Evolutionary conservation across 108 stramenopile species (phyloP).

Genomic region (Schizochytrium sp.): DNA sequence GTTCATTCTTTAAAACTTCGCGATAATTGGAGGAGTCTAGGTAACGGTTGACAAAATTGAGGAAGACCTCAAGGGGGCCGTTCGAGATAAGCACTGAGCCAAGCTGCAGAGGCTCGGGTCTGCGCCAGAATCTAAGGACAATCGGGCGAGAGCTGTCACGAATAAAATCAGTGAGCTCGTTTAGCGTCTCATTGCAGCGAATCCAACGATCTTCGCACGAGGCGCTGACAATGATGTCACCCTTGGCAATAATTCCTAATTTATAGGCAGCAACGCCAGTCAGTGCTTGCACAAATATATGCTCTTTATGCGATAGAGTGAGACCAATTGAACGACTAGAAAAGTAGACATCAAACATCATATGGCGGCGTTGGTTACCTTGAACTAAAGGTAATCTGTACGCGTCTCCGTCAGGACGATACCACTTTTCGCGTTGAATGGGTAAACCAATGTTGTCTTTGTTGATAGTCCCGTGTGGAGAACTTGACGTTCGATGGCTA

Average conservation of each 20-base stretch:
- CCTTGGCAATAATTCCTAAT: slow-evolving; percentile 53
- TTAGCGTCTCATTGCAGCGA: slow-evolving; percentile 34
- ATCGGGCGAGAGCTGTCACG: slow-evolving; percentile 35
- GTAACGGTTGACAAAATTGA: slow-evolving; percentile 49
- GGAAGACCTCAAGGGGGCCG: slow-evolving; percentile 56
- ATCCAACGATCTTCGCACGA: slow-evolving; percentile 41
- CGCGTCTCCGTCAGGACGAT: background rate
- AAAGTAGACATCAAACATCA: slow-evolving; percentile 52
- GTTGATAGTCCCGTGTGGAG: background rate
- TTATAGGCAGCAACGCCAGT: background rate
- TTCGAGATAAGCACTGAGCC: background rate
- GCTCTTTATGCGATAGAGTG: slow-evolving; percentile 27
- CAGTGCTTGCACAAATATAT: slow-evolving; percentile 50
- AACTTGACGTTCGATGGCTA: too few relatives aligned
- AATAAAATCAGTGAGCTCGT: slow-evolving; percentile 50
- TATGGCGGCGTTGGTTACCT: background rate
- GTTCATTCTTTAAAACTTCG: background rate
- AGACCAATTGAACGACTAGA: slow-evolving; percentile 41
- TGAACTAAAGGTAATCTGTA: background rate
- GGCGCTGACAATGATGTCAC: slow-evolving; percentile 52
- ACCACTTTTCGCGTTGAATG: slow-evolving; percentile 6
- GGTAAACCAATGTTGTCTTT: background rate
- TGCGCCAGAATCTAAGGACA: slow-evolving; percentile 32
- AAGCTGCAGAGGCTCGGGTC: slow-evolving; percentile 55
- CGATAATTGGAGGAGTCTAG: slow-evolving; percentile 32